Evolutionary conservation across 345 rosid genomes (phyloP).

Genomic region (Brassica incana): DNA sequence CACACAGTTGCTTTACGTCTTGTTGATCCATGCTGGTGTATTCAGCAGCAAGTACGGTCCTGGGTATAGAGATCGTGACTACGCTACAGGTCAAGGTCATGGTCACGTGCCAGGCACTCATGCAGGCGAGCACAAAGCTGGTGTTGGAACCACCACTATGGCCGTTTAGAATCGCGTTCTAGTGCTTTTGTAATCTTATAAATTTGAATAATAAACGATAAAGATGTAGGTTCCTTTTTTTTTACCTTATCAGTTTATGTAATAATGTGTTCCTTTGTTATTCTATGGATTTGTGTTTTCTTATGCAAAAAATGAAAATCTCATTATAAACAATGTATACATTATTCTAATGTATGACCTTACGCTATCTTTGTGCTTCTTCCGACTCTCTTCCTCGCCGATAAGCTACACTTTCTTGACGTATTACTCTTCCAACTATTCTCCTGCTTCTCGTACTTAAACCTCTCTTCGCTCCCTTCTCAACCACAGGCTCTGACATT

Average conservation of each 20-base stretch:
- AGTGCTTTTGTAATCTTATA: neutral
- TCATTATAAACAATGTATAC: slow-evolving; percentile 2
- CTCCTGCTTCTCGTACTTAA: slow-evolving; percentile 57
- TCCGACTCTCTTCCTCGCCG: slow-evolving; percentile 64
- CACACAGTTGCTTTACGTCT: slow-evolving; percentile 62
- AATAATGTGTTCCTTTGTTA: slow-evolving; percentile 29
- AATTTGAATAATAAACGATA: neutral
- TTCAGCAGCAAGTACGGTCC: slow-evolving; percentile 80
- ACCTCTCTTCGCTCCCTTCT: slow-evolving; percentile 53
- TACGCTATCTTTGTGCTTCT: slow-evolving; percentile 40
- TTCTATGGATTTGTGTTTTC: slow-evolving; percentile 11
- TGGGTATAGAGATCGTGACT: slow-evolving; percentile 64
- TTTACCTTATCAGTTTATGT: neutral
- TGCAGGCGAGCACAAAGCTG: slow-evolving; percentile 39
- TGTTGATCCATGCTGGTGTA: slow-evolving; percentile 74
- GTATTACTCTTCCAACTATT: slow-evolving; percentile 55
- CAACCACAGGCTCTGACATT: slow-evolving; percentile 40
- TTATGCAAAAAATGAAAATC: slow-evolving; percentile 29
- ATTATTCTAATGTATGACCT: neutral
- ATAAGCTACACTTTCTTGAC: slow-evolving; percentile 43
- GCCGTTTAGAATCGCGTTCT: slow-evolving; percentile 15
- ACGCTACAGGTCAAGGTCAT: slow-evolving; percentile 41
- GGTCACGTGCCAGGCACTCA: slow-evolving; percentile 33
- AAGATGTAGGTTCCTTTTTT: neutral
- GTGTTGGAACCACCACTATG: slow-evolving; percentile 32